Evolutionary conservation across 352 stramenopile species (phyloP), one percentile per base, ranked within the genome.

Genomic region (Globisporangium spinosum): DNA sequence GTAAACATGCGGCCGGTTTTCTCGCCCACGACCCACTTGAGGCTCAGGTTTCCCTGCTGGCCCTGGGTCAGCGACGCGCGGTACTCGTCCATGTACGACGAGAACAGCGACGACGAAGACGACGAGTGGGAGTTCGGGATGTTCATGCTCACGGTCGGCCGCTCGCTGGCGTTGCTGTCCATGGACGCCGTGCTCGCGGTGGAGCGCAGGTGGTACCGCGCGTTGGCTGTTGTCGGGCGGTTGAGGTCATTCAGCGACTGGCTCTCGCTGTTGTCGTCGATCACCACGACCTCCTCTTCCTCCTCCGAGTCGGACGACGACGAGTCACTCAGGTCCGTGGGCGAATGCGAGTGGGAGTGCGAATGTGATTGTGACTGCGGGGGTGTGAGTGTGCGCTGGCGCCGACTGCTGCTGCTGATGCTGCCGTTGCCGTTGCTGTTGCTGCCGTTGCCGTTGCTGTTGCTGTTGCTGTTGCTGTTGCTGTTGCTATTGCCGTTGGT

Each of bases 21-120:
- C 56, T 93, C 85, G 29, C 75, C 82, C 7, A 90, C 75, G 53
- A 88, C 75, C 78, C 82, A 89, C 64, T 91, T 90, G 62, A 93
- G 79, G 49, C 80, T 88, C 23, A 89, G 67, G 60, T 88, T 87
- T 56, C 85, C 85, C 56, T 81, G 79, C 62, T 90, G 72, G 8
- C 72, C 75, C 62, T 72, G 69, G 17, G 69, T 72, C 66, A 90
- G 77, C 58, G 65, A 70, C 61, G 75, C 35, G 34, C 72, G 73
- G 72, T 88, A 85, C 61, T 79, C 75, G 56, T 81, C 75, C 72
- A 84, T 74, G 69, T 84, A 78, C n/a, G 77, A 69, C 43, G 67
- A 62, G 29, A 68, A 59, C 27, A 70, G 64, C n/a, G 60, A 69
- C 12, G 65, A 49, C 47, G 54, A 27, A 55, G 53, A 22, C 20